phyloP scores from a whole-genome alignment of 345 rosid species.

The Eucalyptus erythrocorys region DNA sequence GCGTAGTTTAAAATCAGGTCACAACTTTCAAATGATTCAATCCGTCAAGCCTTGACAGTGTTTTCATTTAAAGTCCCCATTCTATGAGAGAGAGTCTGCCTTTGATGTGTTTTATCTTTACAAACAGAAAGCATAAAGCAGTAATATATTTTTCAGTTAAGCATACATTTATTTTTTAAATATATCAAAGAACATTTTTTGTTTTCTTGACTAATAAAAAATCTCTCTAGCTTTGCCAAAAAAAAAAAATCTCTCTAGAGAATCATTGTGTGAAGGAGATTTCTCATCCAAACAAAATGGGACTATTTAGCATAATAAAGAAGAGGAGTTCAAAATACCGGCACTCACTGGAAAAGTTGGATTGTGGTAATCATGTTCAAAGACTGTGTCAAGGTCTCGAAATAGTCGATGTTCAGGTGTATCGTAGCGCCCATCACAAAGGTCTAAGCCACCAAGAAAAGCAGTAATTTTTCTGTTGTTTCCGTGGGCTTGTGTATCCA shows the following conservation, averaged over 20 bases:
- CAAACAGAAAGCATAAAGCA: not conserved
- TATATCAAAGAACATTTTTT: not conserved
- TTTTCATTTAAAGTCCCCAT: not conserved
- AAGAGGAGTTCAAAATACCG: not conserved
- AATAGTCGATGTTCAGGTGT: conserved; percentile 59
- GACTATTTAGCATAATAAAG: not conserved
- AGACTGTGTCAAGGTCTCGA: conserved; percentile 43
- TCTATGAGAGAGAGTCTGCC: not conserved
- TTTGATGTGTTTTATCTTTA: not conserved
- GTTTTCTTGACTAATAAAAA: not conserved
- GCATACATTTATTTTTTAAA: not conserved
- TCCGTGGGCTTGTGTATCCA: conserved; percentile 56
- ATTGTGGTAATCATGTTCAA: conserved; percentile 40
- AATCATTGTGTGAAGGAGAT: not conserved
- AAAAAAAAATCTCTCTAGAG: not conserved
- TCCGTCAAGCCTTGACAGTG: not conserved
- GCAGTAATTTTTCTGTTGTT: conserved; percentile 48
- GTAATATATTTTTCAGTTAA: not conserved
- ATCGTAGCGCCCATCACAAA: conserved; percentile 76
- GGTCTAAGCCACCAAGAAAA: conserved; percentile 63
- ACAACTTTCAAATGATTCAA: not conserved
- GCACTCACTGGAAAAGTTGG: conserved; percentile 57
- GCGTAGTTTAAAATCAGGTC: not conserved
- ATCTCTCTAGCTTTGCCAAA: not conserved
- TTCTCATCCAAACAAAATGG: not conserved